These are phyloP conservation scores for Backusella macrospora DNA, from an alignment of 192 early-diverging fungal genomes.

Conservation along the genomic window DNA sequence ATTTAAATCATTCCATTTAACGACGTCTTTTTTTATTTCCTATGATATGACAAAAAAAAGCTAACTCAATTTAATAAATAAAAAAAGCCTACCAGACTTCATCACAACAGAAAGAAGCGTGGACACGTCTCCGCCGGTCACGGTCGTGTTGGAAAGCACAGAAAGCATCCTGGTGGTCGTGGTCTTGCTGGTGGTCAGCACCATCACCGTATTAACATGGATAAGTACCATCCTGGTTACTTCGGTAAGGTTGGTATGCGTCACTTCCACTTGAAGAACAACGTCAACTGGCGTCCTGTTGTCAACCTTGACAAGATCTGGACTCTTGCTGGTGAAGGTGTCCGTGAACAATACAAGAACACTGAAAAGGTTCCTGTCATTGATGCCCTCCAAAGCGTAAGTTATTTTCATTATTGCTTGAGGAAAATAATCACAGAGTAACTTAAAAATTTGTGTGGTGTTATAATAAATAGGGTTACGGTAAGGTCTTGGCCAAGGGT, in stretches of 20 bases:
- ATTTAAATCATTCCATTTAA: conserved; percentile 7
- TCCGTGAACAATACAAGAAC: conserved; percentile 79
- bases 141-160: conserved; percentile 99
- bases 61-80: not conserved
- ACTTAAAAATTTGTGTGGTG: not conserved
- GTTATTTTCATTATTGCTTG: not conserved
- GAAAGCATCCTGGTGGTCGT: conserved; percentile 99
- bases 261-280: conserved; percentile 95
- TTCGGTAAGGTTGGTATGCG: conserved; percentile 99
- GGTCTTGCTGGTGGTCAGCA: conserved; percentile 99
- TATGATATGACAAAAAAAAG: not conserved
- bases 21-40: not conserved
- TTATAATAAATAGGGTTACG: conserved; percentile 70
- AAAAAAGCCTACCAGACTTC: conserved; percentile 77
- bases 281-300: conserved; percentile 82
- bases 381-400: conserved; percentile 68
- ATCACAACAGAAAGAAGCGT: conserved; percentile 94
- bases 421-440: conserved; percentile 28
- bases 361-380: conserved; percentile 93
- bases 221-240: conserved; percentile 99
- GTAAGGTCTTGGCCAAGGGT: conserved; percentile 97
- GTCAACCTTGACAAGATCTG: conserved; percentile 96
- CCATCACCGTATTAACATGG: conserved; percentile 99
- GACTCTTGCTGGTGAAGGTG: conserved; percentile 87
- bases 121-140: conserved; percentile 99